Evolutionary conservation across 352 stramenopile species (phyloP), one percentile per base, ranked within the genome.

Genomic region (Blastocystis sp.): DNA sequence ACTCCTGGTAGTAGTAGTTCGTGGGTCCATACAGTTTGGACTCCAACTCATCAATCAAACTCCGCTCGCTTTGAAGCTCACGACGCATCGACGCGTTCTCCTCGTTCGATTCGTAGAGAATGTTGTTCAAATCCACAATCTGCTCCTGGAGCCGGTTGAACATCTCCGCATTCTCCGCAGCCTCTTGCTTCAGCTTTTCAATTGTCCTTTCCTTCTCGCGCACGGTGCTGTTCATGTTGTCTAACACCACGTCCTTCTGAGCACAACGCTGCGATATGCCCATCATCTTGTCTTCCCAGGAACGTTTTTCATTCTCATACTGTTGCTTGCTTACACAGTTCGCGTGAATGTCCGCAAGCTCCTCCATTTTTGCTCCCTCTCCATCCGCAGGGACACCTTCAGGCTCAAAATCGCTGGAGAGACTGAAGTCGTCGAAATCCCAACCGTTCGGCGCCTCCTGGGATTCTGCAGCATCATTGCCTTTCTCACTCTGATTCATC

Each of bases 1-100:
- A 84, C 54, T 84, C 74, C 69, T 84, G 74, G 45, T 84, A 84
- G 45, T 84, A 84, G 60, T 84, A 84, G 43, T 84, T 84, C 17
- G 60, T 63, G 14, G 74, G 74, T 57, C 74, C 74, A 48, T 84
- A 84, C n/a, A 84, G 40, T n/a, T 70, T 68, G 9, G 54, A 38
- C 28, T 84, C 74, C 74, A 84, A 84, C n/a, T 69, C 54, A 19
- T 84, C 74, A 14, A 7, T 14, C 48, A 7, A 17, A 17, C 69
- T 43, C 40, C 34, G 10, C 57, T 84, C 74, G 11, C 69, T 43
- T 14, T 42, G 45, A 14, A 43, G 48, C 11, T 59, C 34, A 10
- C 74, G 14, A 48, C 40, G 52, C 14, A 24, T 7, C 6, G 48
- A 57, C 2, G 54, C 57, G 3, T 11, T 57, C 17, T 84, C 74